Percentiles rank a stretch among this genome's conserved stretches.
phyloP scores from a whole-genome alignment of 139 green algal species.

The Zygnema circumcarinatum region DNA sequence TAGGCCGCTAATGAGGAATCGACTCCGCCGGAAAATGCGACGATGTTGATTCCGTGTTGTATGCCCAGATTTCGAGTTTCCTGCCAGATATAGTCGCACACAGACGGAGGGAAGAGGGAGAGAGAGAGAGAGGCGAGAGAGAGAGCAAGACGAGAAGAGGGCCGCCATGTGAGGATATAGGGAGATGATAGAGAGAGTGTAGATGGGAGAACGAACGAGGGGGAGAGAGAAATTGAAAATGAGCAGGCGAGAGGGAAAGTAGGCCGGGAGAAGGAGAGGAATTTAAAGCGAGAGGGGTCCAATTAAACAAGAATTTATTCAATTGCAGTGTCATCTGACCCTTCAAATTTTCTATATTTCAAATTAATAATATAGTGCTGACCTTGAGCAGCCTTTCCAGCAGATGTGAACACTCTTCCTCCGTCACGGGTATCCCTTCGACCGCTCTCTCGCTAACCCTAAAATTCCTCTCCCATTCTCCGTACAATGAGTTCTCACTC shows the following conservation, averaged over 20 bases:
- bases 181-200: too few relatives aligned
- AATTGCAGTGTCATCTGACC: neutral
- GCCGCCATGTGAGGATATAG: too few relatives aligned
- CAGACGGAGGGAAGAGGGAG: neutral
- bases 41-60: conserved; percentile 33
- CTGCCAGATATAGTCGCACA: conserved; percentile 13
- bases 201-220: too few relatives aligned
- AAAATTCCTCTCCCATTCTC: neutral
- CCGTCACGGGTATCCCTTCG: neutral
- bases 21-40: conserved; percentile 55
- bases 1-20: conserved; percentile 48
- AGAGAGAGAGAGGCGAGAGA: too few relatives aligned
- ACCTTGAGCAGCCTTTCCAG: neutral
- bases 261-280: too few relatives aligned
- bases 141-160: too few relatives aligned
- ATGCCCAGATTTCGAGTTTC: conserved; percentile 12
- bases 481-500: too few relatives aligned
- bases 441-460: neutral
- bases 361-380: neutral
- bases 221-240: too few relatives aligned
- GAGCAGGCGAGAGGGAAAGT: too few relatives aligned
- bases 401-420: neutral
- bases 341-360: neutral
- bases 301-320: neutral
- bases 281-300: too few relatives aligned